A percentile compares a stretch with the other conserved stretches of the same genome.
Evolutionary conservation across 2,329 filamentous ascomycete genomes (phyloP).

Genomic region (Pestalotiopsis sp.): DNA sequence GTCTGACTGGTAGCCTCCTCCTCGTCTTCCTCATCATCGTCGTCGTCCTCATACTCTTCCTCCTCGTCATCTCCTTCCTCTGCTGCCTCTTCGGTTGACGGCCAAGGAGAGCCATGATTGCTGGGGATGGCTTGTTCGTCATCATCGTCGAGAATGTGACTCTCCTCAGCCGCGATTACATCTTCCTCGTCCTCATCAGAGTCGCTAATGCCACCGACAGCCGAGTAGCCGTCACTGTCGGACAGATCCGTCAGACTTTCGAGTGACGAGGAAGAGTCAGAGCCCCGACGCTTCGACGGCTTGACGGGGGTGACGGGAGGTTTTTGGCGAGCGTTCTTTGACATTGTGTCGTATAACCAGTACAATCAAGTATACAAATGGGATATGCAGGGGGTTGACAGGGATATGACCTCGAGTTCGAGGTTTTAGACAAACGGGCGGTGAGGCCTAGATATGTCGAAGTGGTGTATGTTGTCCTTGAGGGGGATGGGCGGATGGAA

Average conservation of each 20-base stretch:
- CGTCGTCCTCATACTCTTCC: constrained; percentile 34
- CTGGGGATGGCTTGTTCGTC: constrained; percentile 28
- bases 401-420: constrained; percentile 18
- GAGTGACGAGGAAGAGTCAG: constrained; percentile 54
- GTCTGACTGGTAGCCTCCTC: constrained; percentile 40
- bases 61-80: constrained; percentile 39
- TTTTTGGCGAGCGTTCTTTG: constrained; percentile 54
- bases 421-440: constrained; percentile 35
- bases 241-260: constrained; percentile 45
- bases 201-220: constrained; percentile 77
- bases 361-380: constrained; percentile 23
- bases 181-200: constrained; percentile 76
- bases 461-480: neutral
- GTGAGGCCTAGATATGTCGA: constrained; percentile 25
- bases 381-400: constrained; percentile 26
- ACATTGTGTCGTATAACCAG: constrained; percentile 38
- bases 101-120: constrained; percentile 50
- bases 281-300: constrained; percentile 47
- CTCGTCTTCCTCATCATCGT: constrained; percentile 41
- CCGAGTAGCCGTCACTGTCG: constrained; percentile 73
- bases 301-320: constrained; percentile 43
- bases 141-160: constrained; percentile 61
- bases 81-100: constrained; percentile 39
- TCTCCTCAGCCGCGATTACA: constrained; percentile 76
- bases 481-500: neutral